Conservation (phyloP, 2,329 filamentous ascomycete genomes). For the Purpureocillium lavendulum region DNA sequence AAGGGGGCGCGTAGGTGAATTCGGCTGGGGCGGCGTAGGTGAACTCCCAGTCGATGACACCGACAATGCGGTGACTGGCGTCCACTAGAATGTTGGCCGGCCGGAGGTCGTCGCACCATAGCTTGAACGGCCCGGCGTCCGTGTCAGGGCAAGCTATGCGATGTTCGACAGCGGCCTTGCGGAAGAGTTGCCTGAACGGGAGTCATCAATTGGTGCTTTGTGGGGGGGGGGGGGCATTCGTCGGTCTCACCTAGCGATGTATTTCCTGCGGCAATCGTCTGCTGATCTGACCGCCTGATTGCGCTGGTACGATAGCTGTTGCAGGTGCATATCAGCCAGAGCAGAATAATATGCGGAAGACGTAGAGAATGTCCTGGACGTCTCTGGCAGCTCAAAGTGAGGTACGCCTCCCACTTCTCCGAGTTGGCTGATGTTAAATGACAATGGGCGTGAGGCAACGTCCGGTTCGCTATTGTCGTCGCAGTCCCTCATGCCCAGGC, state of each 20-base stretch:
- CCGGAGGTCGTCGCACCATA: constrained; percentile 22
- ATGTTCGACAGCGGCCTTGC: constrained; percentile 15
- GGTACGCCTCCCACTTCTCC: constrained; percentile 1
- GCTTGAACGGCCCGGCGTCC: constrained; percentile 8
- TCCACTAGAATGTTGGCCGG: constrained; percentile 22
- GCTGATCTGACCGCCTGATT: constrained; percentile 24
- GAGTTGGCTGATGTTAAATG: constrained; percentile 1
- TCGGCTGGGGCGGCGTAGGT: constrained; percentile 23
- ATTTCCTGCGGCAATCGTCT: constrained; percentile 31
- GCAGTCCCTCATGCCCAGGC: constrained; percentile 14
- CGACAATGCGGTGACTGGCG: constrained; percentile 15
- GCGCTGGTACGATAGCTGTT: constrained; percentile 26
- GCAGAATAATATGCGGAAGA: constrained; percentile 21
- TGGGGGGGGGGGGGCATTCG: too few species aligned
- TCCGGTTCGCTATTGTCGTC: constrained; percentile 9
- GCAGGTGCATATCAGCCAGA: constrained; percentile 29
- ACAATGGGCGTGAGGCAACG: not conserved
- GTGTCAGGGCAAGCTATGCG: constrained; percentile 11
- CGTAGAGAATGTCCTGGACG: not conserved
- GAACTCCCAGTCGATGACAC: constrained; percentile 33
- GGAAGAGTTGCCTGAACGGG: constrained; percentile 18
- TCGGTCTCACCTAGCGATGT: constrained; percentile 22
- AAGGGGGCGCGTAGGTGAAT: constrained; percentile 25
- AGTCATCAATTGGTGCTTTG: too few species aligned
- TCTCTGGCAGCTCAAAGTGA: not conserved